Evolutionary conservation across 1,139 yeast species (phyloP).

Genomic region (Diutina ranongensis): DNA sequence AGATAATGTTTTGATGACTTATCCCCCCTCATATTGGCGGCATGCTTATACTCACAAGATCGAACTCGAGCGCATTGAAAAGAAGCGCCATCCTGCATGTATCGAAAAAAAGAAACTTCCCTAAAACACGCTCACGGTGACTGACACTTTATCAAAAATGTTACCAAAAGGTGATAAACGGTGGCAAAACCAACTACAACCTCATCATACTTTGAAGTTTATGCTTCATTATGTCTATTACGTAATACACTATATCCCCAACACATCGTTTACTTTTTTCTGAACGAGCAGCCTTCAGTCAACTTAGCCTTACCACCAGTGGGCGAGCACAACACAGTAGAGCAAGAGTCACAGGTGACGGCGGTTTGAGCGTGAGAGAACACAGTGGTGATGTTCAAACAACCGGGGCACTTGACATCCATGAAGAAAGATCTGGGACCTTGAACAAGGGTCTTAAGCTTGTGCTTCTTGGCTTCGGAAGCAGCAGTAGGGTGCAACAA

Average conservation of each 20-base stretch:
- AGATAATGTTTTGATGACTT: too few species aligned
- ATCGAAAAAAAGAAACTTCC: too few species aligned
- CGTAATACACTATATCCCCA: slow-evolving; percentile 5
- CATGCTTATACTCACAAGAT: too few species aligned
- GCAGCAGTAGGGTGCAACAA: slow-evolving; percentile 91
- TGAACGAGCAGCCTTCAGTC: slow-evolving; percentile 98
- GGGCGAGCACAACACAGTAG: slow-evolving; percentile 97
- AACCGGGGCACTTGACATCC: slow-evolving; percentile 99
- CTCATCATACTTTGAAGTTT: not conserved
- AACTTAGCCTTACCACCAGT: slow-evolving; percentile 99
- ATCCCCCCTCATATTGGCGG: too few species aligned
- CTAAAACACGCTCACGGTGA: too few species aligned
- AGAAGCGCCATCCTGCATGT: too few species aligned
- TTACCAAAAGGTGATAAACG: too few species aligned
- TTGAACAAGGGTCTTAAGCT: slow-evolving; percentile 95
- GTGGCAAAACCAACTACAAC: not conserved
- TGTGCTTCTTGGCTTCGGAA: slow-evolving; percentile 94
- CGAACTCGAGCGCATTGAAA: too few species aligned
- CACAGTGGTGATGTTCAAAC: slow-evolving; percentile 97
- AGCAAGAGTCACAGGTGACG: slow-evolving; percentile 97
- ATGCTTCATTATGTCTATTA: slow-evolving; percentile 6
- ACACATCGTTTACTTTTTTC: slow-evolving; percentile 73
- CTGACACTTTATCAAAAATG: too few species aligned
- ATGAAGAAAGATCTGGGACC: slow-evolving; percentile 98
- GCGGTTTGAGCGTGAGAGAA: slow-evolving; percentile 99